These are phyloP conservation scores for Stephania japonica DNA, from an alignment of 164 flowering plant species.

Conservation along the genomic window DNA sequence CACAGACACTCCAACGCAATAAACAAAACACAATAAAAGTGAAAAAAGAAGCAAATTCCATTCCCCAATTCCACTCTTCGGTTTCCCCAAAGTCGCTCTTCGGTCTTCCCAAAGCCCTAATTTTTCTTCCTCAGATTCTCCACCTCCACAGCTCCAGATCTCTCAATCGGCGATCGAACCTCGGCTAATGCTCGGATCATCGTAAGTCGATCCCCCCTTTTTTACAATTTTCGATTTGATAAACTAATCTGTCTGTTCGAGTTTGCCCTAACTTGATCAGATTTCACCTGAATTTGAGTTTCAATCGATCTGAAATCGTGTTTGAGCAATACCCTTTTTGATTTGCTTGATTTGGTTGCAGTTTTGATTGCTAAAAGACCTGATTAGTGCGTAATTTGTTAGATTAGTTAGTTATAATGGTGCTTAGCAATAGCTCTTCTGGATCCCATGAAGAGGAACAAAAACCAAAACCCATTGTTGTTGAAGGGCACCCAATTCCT, in stretches of 20 bases:
- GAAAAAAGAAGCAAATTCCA: background rate
- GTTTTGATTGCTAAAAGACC: background rate
- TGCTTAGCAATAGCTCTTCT: constrained; percentile 10
- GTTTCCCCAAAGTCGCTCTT: background rate
- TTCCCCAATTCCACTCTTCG: background rate
- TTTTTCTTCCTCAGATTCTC: background rate
- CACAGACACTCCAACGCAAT: no score
- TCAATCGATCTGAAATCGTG: background rate
- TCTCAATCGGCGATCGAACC: background rate
- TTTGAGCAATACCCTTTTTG: background rate
- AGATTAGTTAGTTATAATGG: background rate
- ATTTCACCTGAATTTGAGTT: background rate
- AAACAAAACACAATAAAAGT: background rate
- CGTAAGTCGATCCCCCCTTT: background rate
- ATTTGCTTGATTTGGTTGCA: background rate
- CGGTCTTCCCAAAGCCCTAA: background rate
- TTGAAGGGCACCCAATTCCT: constrained; percentile 24
- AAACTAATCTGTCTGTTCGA: background rate
- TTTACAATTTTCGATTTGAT: background rate
- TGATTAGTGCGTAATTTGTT: background rate
- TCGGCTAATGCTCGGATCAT: background rate
- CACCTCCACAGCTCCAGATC: background rate
- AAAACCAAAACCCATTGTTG: constrained; percentile 7
- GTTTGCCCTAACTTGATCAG: background rate
- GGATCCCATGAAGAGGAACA: constrained; percentile 25